Percentiles rank a stretch among this genome's conserved stretches.
Evolutionary conservation across 768 basidiomycete genomes (phyloP).

Genomic region (Suillus sp.): DNA sequence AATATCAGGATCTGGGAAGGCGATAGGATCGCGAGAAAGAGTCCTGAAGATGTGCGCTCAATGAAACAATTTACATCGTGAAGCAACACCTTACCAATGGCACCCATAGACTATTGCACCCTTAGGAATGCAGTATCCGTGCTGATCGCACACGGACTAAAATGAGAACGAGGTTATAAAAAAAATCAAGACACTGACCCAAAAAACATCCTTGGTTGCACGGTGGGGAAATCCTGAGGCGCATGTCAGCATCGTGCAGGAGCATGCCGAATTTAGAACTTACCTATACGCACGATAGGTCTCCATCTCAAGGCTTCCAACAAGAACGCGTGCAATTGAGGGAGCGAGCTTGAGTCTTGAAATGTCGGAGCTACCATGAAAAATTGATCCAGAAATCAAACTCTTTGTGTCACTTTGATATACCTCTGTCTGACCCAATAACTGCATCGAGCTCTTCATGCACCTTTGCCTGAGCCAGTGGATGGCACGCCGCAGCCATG

Average conservation of each 20-base stretch:
- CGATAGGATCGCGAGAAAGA: neutral
- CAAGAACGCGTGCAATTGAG: neutral
- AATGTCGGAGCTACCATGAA: neutral
- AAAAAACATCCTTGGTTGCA: neutral
- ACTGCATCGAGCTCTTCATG: neutral
- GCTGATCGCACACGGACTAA: neutral
- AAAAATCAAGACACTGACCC: neutral
- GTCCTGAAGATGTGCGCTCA: neutral
- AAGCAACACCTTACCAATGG: neutral
- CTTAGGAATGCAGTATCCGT: neutral
- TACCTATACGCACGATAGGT: neutral
- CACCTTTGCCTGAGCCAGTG: neutral
- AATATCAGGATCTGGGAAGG: neutral
- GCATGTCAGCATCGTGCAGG: neutral
- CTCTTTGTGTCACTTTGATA: neutral
- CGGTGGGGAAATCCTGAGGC: neutral
- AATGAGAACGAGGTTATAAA: neutral
- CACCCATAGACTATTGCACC: neutral
- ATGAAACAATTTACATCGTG: neutral
- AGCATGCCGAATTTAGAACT: neutral
- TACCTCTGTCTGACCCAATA: neutral
- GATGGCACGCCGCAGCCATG: neutral
- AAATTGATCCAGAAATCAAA: neutral
- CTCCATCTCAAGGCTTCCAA: slow-evolving; percentile 2
- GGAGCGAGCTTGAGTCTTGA: neutral